Evolutionary conservation across 176 grass and related monocot genomes (phyloP), one percentile per base, ranked within the genome.

Genomic region (Raddia distichophylla): DNA sequence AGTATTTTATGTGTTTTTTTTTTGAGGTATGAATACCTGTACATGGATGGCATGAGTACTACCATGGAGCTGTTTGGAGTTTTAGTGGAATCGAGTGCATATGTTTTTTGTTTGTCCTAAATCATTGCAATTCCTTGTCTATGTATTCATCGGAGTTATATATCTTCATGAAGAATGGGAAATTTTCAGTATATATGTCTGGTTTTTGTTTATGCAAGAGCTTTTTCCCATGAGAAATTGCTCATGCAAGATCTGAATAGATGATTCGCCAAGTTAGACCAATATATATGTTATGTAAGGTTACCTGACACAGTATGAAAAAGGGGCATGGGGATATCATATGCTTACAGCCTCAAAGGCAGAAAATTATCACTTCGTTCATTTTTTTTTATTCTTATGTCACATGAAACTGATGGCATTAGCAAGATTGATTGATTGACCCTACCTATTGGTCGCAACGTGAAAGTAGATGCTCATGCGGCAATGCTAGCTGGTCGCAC

Each of bases 1-100:
- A 90, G 83, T 86, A 35, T 82, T 82, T 69, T 82, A 80, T 85
- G 78, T 47, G 48, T 64, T 73, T 44, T 74, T 76, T 69, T 48
- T 48, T 76, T 75, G 82, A 55, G 76, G 37, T 79, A 69, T 69
- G 43, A 60, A 70, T 75, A 47, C 66, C 49, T 82, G 77, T 90
- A 85, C 83, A 67, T 65, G 71, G 87, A 66, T 86, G 87, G 64
- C 71, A 71, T 73, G 83, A 40, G 34, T 77, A 63, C 37, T 85
- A 55, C 62, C 56, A 71, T 69, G 53, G 77, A 73, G 71, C 53
- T 32, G 62, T 61, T 86, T 75, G 78, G 61, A 53, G 78, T 75
- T 80, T 67, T 48, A 52, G 14, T 74, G 53, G 71, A 81, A 81
- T 69, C 44, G 45, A 8, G 61, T 60, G 60, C n/a, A 18, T 74